Evolutionary conservation across 768 basidiomycete genomes (phyloP).

Genomic region (Lactarius sanguifluus): DNA sequence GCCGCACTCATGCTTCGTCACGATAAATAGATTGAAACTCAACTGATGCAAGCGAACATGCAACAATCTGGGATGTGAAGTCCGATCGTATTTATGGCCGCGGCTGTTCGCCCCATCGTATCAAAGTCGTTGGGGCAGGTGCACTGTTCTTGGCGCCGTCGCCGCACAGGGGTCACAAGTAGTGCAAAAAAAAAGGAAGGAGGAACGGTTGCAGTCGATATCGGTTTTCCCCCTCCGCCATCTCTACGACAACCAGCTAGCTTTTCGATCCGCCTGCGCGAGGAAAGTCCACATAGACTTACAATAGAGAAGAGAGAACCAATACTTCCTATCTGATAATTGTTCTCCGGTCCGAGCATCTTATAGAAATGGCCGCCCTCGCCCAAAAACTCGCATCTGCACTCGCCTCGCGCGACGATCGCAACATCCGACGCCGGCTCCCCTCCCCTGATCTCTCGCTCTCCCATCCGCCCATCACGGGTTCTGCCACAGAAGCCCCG

Average conservation of each 20-base stretch:
- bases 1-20: not conserved
- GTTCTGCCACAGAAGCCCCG: too few species aligned
- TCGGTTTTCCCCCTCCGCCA: not conserved
- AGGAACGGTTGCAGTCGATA: not conserved
- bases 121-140: not conserved
- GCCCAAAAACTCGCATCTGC: slow-evolving; percentile 48
- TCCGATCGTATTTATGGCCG: not conserved
- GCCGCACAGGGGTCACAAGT: not conserved
- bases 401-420: slow-evolving; percentile 60
- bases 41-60: slow-evolving; percentile 8
- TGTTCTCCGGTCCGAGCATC: not conserved
- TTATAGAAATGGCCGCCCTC: slow-evolving; percentile 35
- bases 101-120: not conserved
- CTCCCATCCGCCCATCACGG: not conserved
- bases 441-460: slow-evolving; percentile 46
- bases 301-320: not conserved
- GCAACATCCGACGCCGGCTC: slow-evolving; percentile 69
- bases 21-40: not conserved
- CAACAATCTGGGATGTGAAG: not conserved
- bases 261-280: not conserved
- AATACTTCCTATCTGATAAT: not conserved
- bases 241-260: not conserved
- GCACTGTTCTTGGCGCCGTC: not conserved
- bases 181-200: not conserved
- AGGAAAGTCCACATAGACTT: not conserved